Evolutionary conservation across 345 rosid species (phyloP).

Genomic region (Bretschneidera sinensis): DNA sequence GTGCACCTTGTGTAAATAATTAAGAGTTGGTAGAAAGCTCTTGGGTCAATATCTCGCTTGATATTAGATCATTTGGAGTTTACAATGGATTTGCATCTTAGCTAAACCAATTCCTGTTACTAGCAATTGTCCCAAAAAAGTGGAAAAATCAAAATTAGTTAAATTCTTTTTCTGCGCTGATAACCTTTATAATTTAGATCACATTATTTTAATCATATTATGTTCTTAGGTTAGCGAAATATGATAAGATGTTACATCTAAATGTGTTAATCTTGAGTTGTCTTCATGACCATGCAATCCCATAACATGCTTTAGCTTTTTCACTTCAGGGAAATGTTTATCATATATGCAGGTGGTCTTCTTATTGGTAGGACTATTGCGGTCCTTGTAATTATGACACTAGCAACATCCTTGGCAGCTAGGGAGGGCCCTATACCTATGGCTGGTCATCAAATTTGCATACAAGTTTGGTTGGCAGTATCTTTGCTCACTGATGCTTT

Average conservation of each 20-base stretch:
- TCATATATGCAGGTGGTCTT: slow-evolving; percentile 65
- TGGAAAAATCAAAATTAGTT: not conserved
- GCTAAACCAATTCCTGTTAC: not conserved
- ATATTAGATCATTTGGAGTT: not conserved
- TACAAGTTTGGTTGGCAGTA: slow-evolving; percentile 85
- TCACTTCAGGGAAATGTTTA: slow-evolving; percentile 2
- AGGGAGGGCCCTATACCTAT: slow-evolving; percentile 76
- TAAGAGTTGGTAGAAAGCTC: too few relatives aligned
- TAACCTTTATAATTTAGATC: too few relatives aligned
- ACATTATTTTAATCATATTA: too few relatives aligned
- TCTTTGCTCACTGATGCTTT: slow-evolving; percentile 92
- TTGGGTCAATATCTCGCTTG: not conserved
- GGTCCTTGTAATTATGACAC: slow-evolving; percentile 67
- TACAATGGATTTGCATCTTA: not conserved
- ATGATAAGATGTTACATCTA: too few relatives aligned
- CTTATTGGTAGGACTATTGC: slow-evolving; percentile 88
- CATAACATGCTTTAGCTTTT: not conserved
- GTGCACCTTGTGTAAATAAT: not conserved
- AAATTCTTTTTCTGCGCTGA: not conserved
- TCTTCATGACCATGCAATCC: too few relatives aligned
- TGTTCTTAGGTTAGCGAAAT: too few relatives aligned
- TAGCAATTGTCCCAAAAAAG: too few relatives aligned
- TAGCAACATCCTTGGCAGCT: slow-evolving; percentile 88
- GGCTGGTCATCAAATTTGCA: slow-evolving; percentile 95
- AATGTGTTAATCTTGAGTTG: too few relatives aligned